A percentile compares a stretch with the other conserved stretches of the same genome.
These are phyloP conservation scores for Eucalyptus erythrocorys DNA, from an alignment of 345 rosid genomes.

Conservation along the genomic window DNA sequence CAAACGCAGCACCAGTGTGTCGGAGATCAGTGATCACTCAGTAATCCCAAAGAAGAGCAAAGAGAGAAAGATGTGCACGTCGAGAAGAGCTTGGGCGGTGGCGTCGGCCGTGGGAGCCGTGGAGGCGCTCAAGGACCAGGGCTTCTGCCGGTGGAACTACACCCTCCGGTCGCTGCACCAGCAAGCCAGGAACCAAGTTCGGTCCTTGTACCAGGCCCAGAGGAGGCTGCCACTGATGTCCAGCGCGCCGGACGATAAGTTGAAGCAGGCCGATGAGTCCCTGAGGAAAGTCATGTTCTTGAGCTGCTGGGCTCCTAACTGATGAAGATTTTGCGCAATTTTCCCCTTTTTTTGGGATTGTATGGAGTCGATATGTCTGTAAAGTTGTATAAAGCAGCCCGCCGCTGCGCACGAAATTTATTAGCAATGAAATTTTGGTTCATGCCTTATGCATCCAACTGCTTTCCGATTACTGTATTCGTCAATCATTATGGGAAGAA, in stretches of 20 bases:
- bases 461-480: background rate
- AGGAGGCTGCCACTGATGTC: conserved; percentile 21
- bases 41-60: background rate
- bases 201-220: conserved; percentile 22
- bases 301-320: conserved; percentile 34
- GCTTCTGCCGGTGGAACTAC: conserved; percentile 29
- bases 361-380: background rate
- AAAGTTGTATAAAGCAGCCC: background rate
- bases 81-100: conserved; percentile 23
- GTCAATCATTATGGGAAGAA: background rate
- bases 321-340: background rate
- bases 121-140: conserved; percentile 31
- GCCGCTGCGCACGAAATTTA: background rate
- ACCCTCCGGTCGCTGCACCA: conserved; percentile 16
- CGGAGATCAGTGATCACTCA: background rate
- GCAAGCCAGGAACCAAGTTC: conserved; percentile 9
- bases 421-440: background rate
- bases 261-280: background rate
- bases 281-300: conserved; percentile 11
- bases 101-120: conserved; percentile 20
- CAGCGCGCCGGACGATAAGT: background rate
- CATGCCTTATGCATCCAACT: background rate
- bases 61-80: background rate
- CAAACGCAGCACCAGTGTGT: background rate
- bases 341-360: background rate